phyloP scores from a whole-genome alignment of 306 rosid genomes.

The Cotoneaster glaucophyllus region DNA sequence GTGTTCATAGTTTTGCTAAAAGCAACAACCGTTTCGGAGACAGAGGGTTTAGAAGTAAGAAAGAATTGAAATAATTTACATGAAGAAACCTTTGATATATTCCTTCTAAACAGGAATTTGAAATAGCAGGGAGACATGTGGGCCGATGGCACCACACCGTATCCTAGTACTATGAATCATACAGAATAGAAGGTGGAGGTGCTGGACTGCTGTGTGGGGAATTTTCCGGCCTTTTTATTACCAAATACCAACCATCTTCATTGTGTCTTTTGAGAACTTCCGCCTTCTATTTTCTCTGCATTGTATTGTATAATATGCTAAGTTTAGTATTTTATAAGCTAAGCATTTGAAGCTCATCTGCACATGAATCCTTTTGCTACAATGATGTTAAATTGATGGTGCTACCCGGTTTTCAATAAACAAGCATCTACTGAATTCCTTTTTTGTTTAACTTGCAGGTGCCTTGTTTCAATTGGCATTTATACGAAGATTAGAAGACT shows the following conservation, averaged over 20 bases:
- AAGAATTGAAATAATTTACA: neutral
- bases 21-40: neutral
- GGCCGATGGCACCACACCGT: neutral
- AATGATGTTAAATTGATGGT: neutral
- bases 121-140: neutral
- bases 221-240: neutral
- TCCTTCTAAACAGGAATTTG: neutral
- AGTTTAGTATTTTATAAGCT: neutral
- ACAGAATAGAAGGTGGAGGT: neutral
- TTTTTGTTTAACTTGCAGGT: slow-evolving; percentile 43
- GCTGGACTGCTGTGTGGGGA: neutral
- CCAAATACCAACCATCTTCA: neutral
- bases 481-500: slow-evolving; percentile 75
- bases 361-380: neutral
- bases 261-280: neutral
- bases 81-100: neutral
- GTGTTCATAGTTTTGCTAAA: neutral
- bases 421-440: neutral
- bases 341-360: neutral
- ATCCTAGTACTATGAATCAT: neutral
- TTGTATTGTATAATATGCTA: neutral
- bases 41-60: neutral
- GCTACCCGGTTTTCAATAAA: neutral
- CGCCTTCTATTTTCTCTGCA: too few relatives aligned
- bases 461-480: slow-evolving; percentile 90